Evolutionary conservation across 495 filamentous ascomycete genomes (phyloP).

Genomic region (Penicillium coffeae): DNA sequence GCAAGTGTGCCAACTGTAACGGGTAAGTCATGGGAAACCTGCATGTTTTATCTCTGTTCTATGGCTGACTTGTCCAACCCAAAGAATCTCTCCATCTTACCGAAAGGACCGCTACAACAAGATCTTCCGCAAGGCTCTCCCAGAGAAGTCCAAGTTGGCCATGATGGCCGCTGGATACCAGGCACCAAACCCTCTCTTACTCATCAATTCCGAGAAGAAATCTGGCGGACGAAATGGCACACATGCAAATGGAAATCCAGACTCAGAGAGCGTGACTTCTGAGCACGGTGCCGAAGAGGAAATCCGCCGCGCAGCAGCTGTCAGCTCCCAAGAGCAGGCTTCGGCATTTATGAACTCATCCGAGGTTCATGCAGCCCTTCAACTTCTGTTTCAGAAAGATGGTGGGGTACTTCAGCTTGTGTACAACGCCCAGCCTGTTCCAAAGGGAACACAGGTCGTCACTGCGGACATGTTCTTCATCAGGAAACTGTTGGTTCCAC

Average conservation of each 20-base stretch:
- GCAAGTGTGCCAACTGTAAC: slow-evolving; percentile 70
- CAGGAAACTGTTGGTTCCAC: slow-evolving; percentile 76
- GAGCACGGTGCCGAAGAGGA: slow-evolving; percentile 62
- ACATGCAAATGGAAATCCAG: not conserved
- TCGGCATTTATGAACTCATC: slow-evolving; percentile 63
- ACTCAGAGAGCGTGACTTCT: slow-evolving; percentile 23
- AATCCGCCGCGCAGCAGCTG: slow-evolving; percentile 52
- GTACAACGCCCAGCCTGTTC: slow-evolving; percentile 67
- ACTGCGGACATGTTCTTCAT: slow-evolving; percentile 92
- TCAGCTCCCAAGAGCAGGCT: slow-evolving; percentile 23
- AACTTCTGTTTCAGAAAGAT: slow-evolving; percentile 81
- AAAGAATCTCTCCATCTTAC: slow-evolving; percentile 68
- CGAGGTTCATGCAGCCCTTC: slow-evolving; percentile 72
- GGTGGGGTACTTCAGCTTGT: slow-evolving; percentile 73
- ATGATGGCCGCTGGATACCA: slow-evolving; percentile 70
- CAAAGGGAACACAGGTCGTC: slow-evolving; percentile 47
- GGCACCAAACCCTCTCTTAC: slow-evolving; percentile 57
- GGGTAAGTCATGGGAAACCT: slow-evolving; percentile 42
- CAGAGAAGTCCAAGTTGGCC: slow-evolving; percentile 62
- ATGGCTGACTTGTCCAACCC: slow-evolving; percentile 12
- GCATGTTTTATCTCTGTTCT: slow-evolving; percentile 1
- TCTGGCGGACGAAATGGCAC: slow-evolving; percentile 30
- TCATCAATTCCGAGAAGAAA: slow-evolving; percentile 40
- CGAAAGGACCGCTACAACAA: slow-evolving; percentile 85
- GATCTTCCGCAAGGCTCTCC: slow-evolving; percentile 82